A percentile compares a stretch with the other conserved stretches of the same genome.
Conservation (phyloP, 176 grass and related monocot species). For the Elaeis guineensis region DNA sequence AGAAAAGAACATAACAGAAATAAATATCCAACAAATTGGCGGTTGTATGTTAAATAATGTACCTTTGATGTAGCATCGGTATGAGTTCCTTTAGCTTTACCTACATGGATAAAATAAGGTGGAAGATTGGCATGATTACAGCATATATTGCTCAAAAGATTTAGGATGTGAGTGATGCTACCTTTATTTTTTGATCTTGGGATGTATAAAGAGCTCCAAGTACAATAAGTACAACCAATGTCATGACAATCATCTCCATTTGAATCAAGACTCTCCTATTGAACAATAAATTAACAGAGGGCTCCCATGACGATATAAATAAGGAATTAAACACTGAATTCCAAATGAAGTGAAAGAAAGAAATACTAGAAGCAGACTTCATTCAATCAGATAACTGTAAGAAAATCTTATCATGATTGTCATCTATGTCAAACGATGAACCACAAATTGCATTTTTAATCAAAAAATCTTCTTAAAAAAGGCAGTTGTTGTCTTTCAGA, state of each 20-base stretch:
- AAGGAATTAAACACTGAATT: no score
- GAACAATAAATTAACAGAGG: background rate
- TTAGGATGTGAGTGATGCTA: slow-evolving; percentile 4
- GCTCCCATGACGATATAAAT: no score
- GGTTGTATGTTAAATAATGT: background rate
- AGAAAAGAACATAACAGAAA: background rate
- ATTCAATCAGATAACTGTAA: no score
- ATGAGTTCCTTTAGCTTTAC: slow-evolving; percentile 27
- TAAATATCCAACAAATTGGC: background rate
- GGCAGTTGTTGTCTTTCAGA: no score
- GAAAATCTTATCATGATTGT: no score
- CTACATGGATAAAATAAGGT: slow-evolving; percentile 15
- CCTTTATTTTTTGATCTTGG: slow-evolving; percentile 58
- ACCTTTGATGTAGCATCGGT: slow-evolving; percentile 26
- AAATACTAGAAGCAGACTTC: no score
- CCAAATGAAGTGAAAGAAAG: no score
- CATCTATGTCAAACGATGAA: no score
- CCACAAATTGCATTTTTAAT: no score
- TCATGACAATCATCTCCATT: slow-evolving; percentile 45
- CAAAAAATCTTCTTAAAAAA: no score
- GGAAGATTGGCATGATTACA: background rate
- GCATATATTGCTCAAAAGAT: background rate
- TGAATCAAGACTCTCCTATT: background rate
- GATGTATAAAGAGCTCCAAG: slow-evolving; percentile 54
- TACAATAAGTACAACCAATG: slow-evolving; percentile 44